A percentile compares a stretch with the other conserved stretches of the same genome.
Evolutionary conservation across 2,329 filamentous ascomycete species (phyloP).

Genomic region (Neospermospora avenae): DNA sequence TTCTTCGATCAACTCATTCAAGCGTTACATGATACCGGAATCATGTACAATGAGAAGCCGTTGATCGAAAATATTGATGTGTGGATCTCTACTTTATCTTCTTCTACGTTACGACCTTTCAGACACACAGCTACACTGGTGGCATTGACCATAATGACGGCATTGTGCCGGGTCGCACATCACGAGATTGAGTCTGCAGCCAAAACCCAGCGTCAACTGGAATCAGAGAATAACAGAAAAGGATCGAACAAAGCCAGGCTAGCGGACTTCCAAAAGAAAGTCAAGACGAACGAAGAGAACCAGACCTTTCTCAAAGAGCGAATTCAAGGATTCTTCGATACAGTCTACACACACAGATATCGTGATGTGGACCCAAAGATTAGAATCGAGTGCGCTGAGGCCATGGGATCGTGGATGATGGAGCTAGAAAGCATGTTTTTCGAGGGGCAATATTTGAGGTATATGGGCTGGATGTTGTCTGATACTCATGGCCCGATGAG

Average conservation of each 20-base stretch:
- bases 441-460: conserved; percentile 84
- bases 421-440: conserved; percentile 84
- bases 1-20: conserved; percentile 78
- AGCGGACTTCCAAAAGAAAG: conserved; percentile 66
- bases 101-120: conserved; percentile 82
- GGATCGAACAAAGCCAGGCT: conserved; percentile 76
- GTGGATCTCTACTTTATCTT: conserved; percentile 91
- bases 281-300: conserved; percentile 44
- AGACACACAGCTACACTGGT: conserved; percentile 90
- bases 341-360: conserved; percentile 92
- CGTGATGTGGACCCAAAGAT: conserved; percentile 90
- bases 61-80: conserved; percentile 85
- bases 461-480: conserved; percentile 92
- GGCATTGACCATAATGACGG: conserved; percentile 73
- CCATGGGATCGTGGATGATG: conserved; percentile 85
- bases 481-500: conserved; percentile 73
- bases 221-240: conserved; percentile 71
- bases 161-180: conserved; percentile 70
- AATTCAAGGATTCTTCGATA: conserved; percentile 85
- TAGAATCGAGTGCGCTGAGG: conserved; percentile 81
- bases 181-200: conserved; percentile 70
- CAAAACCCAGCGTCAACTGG: conserved; percentile 73
- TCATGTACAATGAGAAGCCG: conserved; percentile 66
- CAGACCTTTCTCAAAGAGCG: conserved; percentile 61
- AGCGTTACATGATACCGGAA: conserved; percentile 75